Base-by-base conservation (phyloP, 176 grass and related monocot genomes). In the Avena atlantica region DNA sequence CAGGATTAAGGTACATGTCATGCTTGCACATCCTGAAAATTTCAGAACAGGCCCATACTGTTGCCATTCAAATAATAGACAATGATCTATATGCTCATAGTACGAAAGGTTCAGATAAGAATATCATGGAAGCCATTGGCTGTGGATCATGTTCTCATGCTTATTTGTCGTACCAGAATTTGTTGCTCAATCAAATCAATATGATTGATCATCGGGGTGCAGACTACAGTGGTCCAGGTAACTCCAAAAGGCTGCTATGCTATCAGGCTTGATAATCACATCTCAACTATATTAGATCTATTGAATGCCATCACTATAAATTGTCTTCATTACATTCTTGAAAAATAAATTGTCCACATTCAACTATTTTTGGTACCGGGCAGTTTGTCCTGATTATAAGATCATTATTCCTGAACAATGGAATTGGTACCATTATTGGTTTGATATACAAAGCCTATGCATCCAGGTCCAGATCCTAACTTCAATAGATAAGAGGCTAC, bases 161-260 rank as follows among this genome's bases (percentile, higher is more conserved):
- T 42, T 42, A 42, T 42, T 42, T 59, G 78, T 20, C 72, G 47
- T 73, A 12, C 31, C 1, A 67, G 25, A 64, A 68, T 91, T 84
- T 86, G 86, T 45, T 88, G 62, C 77, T 50, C 31, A 70, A 78
- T 88, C 71, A 88, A 88, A 86, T 88, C 86, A 91, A 77, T 73
- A 64, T 15, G 10, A 78, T 29, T 20, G 53, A 77, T 44, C 77
- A 81, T 55, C 31, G 0, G 47, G 31, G 6, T 71, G 72, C 69
- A 45, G 72, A 84, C 63, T 81, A 75, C 36, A 45, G 55, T 81
- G 53, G 61, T 86, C 78, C 71, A 86, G 69, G 62, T 64, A 65
- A 68, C 47, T 86, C 76, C 76, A 76, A 49, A 82, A 78, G 11
- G 80, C 44, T 49, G 44, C 42, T 82, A 21, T 44, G 66, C 82